A percentile compares a stretch with the other conserved stretches of the same genome.
phyloP scores from a whole-genome alignment of 495 filamentous ascomycete genomes.

The Neurospora sp. region DNA sequence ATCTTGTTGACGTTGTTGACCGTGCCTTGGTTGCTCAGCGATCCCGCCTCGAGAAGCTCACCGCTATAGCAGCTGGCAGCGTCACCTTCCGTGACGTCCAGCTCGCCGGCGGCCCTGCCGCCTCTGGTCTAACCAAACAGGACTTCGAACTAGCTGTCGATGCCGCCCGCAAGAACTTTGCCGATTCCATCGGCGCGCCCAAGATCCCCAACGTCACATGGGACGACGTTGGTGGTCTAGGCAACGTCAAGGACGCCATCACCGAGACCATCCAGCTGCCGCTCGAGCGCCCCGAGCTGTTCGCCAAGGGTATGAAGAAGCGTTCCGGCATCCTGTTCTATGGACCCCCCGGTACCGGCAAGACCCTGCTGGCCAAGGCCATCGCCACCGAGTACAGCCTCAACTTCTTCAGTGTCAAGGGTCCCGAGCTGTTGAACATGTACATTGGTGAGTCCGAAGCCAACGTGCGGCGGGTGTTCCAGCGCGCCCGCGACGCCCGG shows the following conservation, averaged over 20 bases:
- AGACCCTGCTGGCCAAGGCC: slow-evolving; percentile 92
- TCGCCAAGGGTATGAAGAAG: slow-evolving; percentile 98
- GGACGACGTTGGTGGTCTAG: slow-evolving; percentile 91
- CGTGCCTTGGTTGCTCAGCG: slow-evolving; percentile 68
- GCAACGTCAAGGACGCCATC: slow-evolving; percentile 89
- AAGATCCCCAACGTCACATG: slow-evolving; percentile 97
- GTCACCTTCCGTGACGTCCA: slow-evolving; percentile 72
- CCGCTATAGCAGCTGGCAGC: slow-evolving; percentile 27
- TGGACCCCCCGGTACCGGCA: slow-evolving; percentile 91
- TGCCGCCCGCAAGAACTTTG: slow-evolving; percentile 91
- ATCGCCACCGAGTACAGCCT: slow-evolving; percentile 97
- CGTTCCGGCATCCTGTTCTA: slow-evolving; percentile 97
- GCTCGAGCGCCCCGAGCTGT: slow-evolving; percentile 84
- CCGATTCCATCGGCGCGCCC: slow-evolving; percentile 91
- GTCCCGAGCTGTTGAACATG: slow-evolving; percentile 96
- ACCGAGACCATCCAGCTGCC: slow-evolving; percentile 95
- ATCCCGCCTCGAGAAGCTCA: slow-evolving; percentile 62
- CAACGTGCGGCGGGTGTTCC: slow-evolving; percentile 92
- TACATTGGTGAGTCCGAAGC: slow-evolving; percentile 99
- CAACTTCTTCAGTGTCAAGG: slow-evolving; percentile 99
- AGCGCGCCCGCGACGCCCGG: slow-evolving; percentile 85
- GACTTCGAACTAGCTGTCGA: slow-evolving; percentile 91
- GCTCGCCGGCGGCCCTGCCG: slow-evolving; percentile 77
- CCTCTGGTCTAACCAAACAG: slow-evolving; percentile 64
- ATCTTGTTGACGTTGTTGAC: slow-evolving; percentile 89